Conservation (phyloP, 2,329 filamentous ascomycete genomes). For the Aspergillus ruber region DNA sequence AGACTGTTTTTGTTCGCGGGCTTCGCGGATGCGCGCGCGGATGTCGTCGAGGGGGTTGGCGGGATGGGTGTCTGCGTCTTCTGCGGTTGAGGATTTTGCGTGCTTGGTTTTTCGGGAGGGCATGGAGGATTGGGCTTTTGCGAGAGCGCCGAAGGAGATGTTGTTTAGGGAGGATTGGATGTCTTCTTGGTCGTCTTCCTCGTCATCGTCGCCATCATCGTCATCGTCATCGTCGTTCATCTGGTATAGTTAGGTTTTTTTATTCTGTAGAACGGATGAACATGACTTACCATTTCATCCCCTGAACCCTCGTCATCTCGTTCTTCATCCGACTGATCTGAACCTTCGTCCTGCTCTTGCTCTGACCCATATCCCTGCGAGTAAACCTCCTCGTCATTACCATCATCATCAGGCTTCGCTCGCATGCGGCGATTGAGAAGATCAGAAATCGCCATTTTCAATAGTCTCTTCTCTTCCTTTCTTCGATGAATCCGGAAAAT, state of each 20-base stretch:
- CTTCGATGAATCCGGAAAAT: neutral
- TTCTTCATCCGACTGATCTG: constrained; percentile 8
- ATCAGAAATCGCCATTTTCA: constrained; percentile 31
- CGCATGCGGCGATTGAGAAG: constrained; percentile 38
- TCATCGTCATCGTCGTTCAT: constrained; percentile 18
- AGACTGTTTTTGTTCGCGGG: constrained; percentile 35
- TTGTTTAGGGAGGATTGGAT: constrained; percentile 42
- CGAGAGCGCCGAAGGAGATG: constrained; percentile 85
- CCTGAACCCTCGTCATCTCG: constrained; percentile 17
- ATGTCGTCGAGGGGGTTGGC: constrained; percentile 32
- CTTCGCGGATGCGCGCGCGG: constrained; percentile 34
- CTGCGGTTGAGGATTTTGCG: constrained; percentile 13
- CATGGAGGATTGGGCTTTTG: constrained; percentile 72
- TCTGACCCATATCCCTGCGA: constrained; percentile 19
- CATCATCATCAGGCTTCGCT: constrained; percentile 25
- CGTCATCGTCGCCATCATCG: constrained; percentile 30
- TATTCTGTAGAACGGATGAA: neutral
- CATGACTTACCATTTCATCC: constrained; percentile 12
- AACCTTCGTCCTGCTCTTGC: constrained; percentile 8
- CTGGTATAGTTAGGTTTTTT: neutral
- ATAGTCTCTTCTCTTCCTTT: neutral
- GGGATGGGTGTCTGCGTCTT: constrained; percentile 11
- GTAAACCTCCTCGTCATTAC: constrained; percentile 38
- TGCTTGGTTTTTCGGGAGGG: constrained; percentile 32
- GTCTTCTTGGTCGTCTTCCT: constrained; percentile 30